Percentiles rank a stretch among this genome's conserved stretches.
phyloP scores from a whole-genome alignment of 202 grass and related monocot genomes.

The Zizania palustris region DNA sequence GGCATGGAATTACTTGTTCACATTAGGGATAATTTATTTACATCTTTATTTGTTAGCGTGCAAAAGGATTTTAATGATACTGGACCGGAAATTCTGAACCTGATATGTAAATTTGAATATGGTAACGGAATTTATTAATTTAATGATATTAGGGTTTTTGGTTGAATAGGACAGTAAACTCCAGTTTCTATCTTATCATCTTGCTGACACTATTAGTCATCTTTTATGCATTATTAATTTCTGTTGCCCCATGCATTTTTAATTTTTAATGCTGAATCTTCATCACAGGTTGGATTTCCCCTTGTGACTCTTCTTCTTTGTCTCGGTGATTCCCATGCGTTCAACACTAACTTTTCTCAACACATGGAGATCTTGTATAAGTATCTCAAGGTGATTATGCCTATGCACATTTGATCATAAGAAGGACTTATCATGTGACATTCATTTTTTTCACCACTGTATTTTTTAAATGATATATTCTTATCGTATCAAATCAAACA shows the following conservation, averaged over 20 bases:
- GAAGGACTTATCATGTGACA: slow-evolving; percentile 11
- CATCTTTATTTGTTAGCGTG: slow-evolving; percentile 25
- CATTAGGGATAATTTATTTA: slow-evolving; percentile 8
- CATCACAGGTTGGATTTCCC: slow-evolving; percentile 86
- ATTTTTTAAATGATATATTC: slow-evolving; percentile 8
- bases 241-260: slow-evolving; percentile 8
- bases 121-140: slow-evolving; percentile 7
- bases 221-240: background rate
- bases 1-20: slow-evolving; percentile 12
- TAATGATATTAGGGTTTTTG: background rate
- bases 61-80: slow-evolving; percentile 19
- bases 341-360: slow-evolving; percentile 71
- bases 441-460: slow-evolving; percentile 19
- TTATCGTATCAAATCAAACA: background rate
- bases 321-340: slow-evolving; percentile 79
- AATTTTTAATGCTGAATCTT: slow-evolving; percentile 32
- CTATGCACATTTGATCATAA: slow-evolving; percentile 16
- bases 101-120: slow-evolving; percentile 17
- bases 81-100: slow-evolving; percentile 3
- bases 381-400: slow-evolving; percentile 80
- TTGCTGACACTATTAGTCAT: slow-evolving; percentile 4
- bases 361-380: slow-evolving; percentile 95
- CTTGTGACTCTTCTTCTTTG: slow-evolving; percentile 92
- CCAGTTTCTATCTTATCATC: slow-evolving; percentile 9
- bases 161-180: slow-evolving; percentile 20